phyloP scores from a whole-genome alignment of 2,329 filamentous ascomycete genomes.

The Fusarium penzigii region DNA sequence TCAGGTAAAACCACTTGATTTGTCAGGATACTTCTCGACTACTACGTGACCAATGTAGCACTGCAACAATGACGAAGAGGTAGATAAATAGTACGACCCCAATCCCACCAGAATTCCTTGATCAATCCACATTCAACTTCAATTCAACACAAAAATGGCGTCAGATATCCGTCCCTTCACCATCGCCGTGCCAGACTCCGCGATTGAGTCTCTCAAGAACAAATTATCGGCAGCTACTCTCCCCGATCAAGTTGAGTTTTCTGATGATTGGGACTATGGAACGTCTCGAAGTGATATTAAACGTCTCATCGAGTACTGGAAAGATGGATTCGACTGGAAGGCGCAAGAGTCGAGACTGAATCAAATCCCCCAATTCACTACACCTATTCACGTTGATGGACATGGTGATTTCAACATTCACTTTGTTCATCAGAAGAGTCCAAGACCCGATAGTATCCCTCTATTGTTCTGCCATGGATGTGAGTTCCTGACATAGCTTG shows the following conservation, averaged over 20 bases:
- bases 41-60: too few species aligned
- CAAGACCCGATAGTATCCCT: constrained; percentile 56
- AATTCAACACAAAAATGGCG: constrained; percentile 14
- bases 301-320: constrained; percentile 40
- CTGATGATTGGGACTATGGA: constrained; percentile 36
- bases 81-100: neutral
- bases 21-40: too few species aligned
- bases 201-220: constrained; percentile 30
- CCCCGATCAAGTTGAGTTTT: constrained; percentile 33
- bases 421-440: constrained; percentile 60
- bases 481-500: constrained; percentile 18
- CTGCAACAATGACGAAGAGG: too few species aligned
- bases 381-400: constrained; percentile 52
- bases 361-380: constrained; percentile 57
- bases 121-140: neutral
- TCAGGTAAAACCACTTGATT: too few species aligned
- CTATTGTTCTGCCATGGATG: constrained; percentile 70
- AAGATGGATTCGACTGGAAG: constrained; percentile 62
- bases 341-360: constrained; percentile 60
- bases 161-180: constrained; percentile 34
- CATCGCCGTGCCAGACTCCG: constrained; percentile 35
- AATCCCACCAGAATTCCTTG: neutral
- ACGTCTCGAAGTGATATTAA: constrained; percentile 34
- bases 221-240: constrained; percentile 36
- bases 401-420: constrained; percentile 64